Evolutionary conservation across 2,329 filamentous ascomycete species (phyloP).

Genomic region (Pezicula radicicola): DNA sequence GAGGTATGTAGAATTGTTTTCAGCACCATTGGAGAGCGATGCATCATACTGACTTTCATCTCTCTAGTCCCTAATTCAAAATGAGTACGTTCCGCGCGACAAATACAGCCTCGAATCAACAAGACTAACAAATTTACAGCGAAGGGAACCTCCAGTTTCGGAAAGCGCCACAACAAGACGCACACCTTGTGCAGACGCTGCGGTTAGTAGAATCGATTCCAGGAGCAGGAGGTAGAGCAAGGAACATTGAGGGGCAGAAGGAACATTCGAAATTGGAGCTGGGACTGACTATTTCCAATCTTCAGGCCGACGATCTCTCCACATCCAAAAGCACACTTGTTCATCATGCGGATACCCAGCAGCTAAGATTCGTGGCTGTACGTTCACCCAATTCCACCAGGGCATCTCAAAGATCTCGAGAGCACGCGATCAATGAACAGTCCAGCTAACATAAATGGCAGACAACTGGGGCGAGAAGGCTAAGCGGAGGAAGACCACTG

Average conservation of each 20-base stretch:
- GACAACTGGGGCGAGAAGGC: constrained; percentile 99
- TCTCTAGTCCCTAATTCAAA: constrained; percentile 25
- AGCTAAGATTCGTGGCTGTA: constrained; percentile 99
- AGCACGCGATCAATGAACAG: constrained; percentile 66
- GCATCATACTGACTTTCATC: constrained; percentile 6
- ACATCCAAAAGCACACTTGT: constrained; percentile 99
- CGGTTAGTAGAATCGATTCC: constrained; percentile 25
- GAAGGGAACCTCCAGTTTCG: constrained; percentile 30
- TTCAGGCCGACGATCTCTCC: constrained; percentile 88
- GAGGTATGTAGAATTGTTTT: constrained; percentile 13
- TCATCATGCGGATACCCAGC: constrained; percentile 92
- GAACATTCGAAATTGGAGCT: constrained; percentile 3
- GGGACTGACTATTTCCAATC: constrained; percentile 18
- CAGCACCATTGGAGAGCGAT: background rate
- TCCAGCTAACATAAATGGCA: constrained; percentile 66
- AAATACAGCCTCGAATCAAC: background rate
- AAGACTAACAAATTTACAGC: constrained; percentile 22
- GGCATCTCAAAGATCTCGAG: constrained; percentile 46
- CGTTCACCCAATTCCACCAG: constrained; percentile 41
- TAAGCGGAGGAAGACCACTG: constrained; percentile 99
- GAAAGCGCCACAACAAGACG: constrained; percentile 32
- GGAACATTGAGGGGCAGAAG: background rate
- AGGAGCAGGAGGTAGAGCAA: constrained; percentile 20
- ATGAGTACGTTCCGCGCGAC: constrained; percentile 26
- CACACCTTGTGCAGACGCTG: constrained; percentile 33